These are phyloP conservation scores for Isoetes taiwanensis DNA, from an alignment of 75 land plant genomes.

Conservation along the genomic window DNA sequence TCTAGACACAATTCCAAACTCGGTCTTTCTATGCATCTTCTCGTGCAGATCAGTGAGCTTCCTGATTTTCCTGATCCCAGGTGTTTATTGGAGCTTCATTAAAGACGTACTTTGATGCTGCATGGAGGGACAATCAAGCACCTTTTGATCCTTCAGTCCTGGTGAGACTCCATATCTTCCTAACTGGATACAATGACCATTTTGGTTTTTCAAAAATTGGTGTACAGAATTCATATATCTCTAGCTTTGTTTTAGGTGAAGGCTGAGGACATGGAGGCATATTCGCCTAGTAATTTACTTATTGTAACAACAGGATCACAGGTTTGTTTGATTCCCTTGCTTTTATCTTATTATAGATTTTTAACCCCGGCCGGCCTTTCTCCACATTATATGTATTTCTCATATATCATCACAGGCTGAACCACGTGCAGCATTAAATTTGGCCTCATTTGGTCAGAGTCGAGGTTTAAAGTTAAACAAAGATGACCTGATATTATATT, in stretches of 20 bases:
- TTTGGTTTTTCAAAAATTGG: no score
- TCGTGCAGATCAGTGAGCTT: no score
- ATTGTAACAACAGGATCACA: slow-evolving; percentile 99
- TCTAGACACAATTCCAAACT: no score
- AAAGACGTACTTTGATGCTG: slow-evolving; percentile 93
- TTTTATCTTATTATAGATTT: neutral
- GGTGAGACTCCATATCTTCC: slow-evolving; percentile 26
- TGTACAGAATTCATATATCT: no score
- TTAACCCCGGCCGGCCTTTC: no score
- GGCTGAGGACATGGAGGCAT: slow-evolving; percentile 88
- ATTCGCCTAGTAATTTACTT: slow-evolving; percentile 87
- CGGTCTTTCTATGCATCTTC: no score
- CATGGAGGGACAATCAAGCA: slow-evolving; percentile 95
- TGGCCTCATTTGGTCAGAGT: slow-evolving; percentile 86
- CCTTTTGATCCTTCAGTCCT: slow-evolving; percentile 97
- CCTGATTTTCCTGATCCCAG: no score
- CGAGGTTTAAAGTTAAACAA: slow-evolving; percentile 74
- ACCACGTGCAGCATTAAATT: slow-evolving; percentile 94
- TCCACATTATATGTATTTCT: no score
- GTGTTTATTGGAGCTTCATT: slow-evolving; percentile 95
- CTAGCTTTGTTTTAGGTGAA: slow-evolving; percentile 44
- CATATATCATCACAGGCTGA: no score
- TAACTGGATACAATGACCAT: neutral
- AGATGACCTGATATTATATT: slow-evolving; percentile 83
- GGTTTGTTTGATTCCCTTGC: slow-evolving; percentile 21